Conservation (phyloP, 257 asterid species). For the Cynanchum wilfordii region DNA sequence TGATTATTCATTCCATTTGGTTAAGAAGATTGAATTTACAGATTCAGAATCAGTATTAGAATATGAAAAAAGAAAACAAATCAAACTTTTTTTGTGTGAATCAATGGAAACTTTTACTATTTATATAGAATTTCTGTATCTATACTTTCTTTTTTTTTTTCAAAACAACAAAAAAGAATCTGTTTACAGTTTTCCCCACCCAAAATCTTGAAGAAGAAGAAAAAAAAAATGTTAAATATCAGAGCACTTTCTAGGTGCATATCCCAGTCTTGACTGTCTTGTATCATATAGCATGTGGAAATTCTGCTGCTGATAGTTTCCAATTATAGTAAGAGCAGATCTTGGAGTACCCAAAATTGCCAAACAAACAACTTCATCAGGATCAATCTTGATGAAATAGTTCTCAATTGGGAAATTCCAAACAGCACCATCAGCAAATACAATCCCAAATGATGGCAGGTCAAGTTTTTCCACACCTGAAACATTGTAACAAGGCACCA, state of each 20-base stretch:
- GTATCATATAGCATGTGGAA: constrained; percentile 75
- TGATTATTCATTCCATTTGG: constrained; percentile 81
- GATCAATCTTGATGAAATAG: constrained; percentile 67
- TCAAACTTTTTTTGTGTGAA: neutral
- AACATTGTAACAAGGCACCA: constrained; percentile 80
- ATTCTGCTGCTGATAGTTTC: constrained; percentile 92
- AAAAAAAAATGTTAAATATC: constrained; percentile 29
- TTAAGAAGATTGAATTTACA: constrained; percentile 49
- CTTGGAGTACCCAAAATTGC: constrained; percentile 78
- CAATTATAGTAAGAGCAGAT: constrained; percentile 72
- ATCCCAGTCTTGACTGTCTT: constrained; percentile 72
- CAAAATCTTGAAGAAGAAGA: constrained; percentile 6
- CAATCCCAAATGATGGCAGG: constrained; percentile 69
- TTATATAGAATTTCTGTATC: neutral
- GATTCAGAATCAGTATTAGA: neutral
- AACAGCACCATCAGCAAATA: constrained; percentile 68
- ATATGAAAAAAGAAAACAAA: neutral
- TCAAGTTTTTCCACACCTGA: constrained; percentile 43
- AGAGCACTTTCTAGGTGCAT: constrained; percentile 67
- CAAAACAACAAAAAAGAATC: neutral
- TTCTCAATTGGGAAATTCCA: constrained; percentile 90
- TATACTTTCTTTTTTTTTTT: neutral
- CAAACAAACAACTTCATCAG: constrained; percentile 70
- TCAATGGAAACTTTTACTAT: neutral
- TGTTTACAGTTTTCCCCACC: constrained; percentile 26